A percentile compares a stretch with the other conserved stretches of the same genome.
Evolutionary conservation across 106 monocot species (phyloP).

Genomic region (Allium cepa): DNA sequence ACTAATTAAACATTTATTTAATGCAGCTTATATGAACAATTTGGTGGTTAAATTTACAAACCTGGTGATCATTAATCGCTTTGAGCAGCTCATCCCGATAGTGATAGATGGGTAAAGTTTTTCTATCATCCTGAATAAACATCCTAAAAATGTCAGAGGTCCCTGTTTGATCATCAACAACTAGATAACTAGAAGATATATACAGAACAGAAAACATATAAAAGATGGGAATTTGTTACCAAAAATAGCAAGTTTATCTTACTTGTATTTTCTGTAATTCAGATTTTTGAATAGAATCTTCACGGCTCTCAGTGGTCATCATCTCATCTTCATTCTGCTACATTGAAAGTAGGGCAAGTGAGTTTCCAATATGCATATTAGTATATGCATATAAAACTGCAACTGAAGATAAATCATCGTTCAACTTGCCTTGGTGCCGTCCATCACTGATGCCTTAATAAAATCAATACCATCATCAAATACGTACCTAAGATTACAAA

Average conservation of each 20-base stretch:
- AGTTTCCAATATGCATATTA: neutral
- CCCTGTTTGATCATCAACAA: neutral
- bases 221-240: neutral
- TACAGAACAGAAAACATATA: neutral
- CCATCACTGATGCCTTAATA: conserved; percentile 81
- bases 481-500: conserved; percentile 49
- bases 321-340: conserved; percentile 56
- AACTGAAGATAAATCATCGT: neutral
- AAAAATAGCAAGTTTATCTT: neutral
- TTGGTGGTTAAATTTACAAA: conserved; percentile 9
- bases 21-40: neutral
- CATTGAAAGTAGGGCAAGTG: neutral
- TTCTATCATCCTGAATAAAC: conserved; percentile 61
- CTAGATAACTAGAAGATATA: neutral
- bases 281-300: conserved; percentile 45
- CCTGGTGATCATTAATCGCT: conserved; percentile 81
- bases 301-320: conserved; percentile 17
- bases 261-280: conserved; percentile 57
- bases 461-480: conserved; percentile 94
- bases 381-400: conserved; percentile 2
- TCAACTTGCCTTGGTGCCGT: conserved; percentile 45
- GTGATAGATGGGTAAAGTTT: conserved; percentile 79
- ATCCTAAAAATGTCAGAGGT: neutral
- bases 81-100: conserved; percentile 77
- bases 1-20: no score